phyloP scores from a whole-genome alignment of 148 eudicot species.

The Nepenthes gracilis region DNA sequence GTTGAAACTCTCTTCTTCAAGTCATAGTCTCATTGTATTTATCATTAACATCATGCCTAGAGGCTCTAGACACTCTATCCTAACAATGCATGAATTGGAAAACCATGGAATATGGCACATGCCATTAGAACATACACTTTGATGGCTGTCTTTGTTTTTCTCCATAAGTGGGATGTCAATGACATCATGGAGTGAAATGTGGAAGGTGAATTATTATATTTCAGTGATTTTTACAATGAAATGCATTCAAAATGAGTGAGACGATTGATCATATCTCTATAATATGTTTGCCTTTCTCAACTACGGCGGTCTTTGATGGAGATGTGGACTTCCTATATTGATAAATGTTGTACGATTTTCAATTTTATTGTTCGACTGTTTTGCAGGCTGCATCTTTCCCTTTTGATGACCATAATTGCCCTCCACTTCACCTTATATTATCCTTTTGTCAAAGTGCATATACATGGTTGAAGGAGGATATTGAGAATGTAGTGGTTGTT shows the following conservation, averaged over 20 bases:
- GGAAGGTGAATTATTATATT: too few relatives aligned
- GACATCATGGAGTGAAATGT: too few relatives aligned
- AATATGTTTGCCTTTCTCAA: too few relatives aligned
- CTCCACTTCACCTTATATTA: constrained; percentile 67
- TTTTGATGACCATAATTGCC: constrained; percentile 98
- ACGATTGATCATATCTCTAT: too few relatives aligned
- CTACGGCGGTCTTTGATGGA: too few relatives aligned
- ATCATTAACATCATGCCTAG: not conserved
- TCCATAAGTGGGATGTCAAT: too few relatives aligned
- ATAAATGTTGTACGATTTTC: constrained; percentile 1
- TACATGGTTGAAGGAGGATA: constrained; percentile 84
- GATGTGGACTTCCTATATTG: not conserved
- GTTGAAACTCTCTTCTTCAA: constrained; percentile 23
- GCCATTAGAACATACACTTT: too few relatives aligned
- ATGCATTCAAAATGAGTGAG: too few relatives aligned
- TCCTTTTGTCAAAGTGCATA: constrained; percentile 87
- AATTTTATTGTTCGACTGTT: constrained; percentile 9
- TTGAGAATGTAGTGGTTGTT: constrained; percentile 81
- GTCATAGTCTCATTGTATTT: not conserved
- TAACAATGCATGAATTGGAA: too few relatives aligned
- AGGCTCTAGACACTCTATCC: not conserved
- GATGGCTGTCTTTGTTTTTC: too few relatives aligned
- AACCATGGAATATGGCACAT: too few relatives aligned
- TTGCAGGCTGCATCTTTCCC: constrained; percentile 89
- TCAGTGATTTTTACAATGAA: too few relatives aligned